These are phyloP conservation scores for Aristolochia fimbriata DNA, from an alignment of 164 flowering plant genomes.

Conservation along the genomic window DNA sequence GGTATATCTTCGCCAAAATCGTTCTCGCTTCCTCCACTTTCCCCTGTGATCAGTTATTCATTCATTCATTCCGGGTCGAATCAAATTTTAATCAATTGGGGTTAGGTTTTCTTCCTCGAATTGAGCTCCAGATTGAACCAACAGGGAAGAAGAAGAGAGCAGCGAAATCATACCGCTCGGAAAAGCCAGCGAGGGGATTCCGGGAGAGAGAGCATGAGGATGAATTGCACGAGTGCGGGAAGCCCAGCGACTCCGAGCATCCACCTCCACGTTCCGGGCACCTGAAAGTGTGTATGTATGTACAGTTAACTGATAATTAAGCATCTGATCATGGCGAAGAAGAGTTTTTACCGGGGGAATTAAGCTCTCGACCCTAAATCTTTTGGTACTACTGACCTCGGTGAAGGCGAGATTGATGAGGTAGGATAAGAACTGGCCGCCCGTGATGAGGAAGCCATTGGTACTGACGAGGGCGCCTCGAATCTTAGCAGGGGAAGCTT, in stretches of 20 bases:
- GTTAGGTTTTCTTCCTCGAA: no score
- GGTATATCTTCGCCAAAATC: conserved; percentile 42
- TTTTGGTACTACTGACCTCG: conserved; percentile 25
- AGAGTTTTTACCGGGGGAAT: no score
- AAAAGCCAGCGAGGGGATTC: conserved; percentile 73
- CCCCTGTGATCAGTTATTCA: no score
- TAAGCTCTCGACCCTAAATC: no score
- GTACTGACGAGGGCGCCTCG: conserved; percentile 62
- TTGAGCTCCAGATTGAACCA: no score
- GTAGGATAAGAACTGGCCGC: conserved; percentile 77
- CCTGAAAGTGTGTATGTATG: conserved; percentile 32
- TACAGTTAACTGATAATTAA: no score
- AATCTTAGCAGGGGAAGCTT: conserved; percentile 52
- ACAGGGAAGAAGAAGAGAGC: background rate
- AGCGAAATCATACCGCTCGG: conserved; percentile 33
- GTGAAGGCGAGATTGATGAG: conserved; percentile 62
- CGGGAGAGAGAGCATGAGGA: conserved; percentile 48
- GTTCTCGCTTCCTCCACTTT: conserved; percentile 42
- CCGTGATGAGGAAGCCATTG: conserved; percentile 60
- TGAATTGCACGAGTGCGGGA: conserved; percentile 56
- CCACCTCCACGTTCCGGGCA: conserved; percentile 73
- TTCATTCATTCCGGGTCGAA: background rate
- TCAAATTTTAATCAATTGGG: no score
- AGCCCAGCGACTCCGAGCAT: conserved; percentile 76
- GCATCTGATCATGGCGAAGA: no score